Base-by-base conservation (phyloP, 208 protist species). In the Trypanosoma brucei region DNA sequence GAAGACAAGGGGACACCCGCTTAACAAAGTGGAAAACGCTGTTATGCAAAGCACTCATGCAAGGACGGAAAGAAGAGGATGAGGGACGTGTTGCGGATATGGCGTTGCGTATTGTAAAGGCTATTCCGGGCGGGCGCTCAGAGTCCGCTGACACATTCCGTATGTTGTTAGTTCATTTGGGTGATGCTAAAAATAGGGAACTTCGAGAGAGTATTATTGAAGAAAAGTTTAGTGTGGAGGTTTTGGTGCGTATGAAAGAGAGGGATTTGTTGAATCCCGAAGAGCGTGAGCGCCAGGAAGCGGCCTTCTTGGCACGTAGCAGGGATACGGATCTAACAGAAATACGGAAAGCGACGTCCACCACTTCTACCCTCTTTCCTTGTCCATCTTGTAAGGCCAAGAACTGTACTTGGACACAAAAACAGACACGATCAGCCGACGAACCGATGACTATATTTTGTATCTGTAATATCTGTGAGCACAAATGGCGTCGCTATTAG, bases 401-500 rank as follows among this genome's bases (percentile, higher is more conserved):
- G 7, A 72, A 91, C 51, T 97, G 95, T 38, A 92, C 84, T 51
- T 99, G 88, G 83, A 82, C 79, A 52, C 89, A 99, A 71, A 83
- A 96, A 77, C 98, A 99, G 75, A 99, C 94, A 8, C 90, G 98
- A 55, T 98, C 92, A 3, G 97, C 85, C 1, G 97, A 99, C 91
- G 98, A 99, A 77, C 98, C 98, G 13, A 98, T 98, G 91, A 99
- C 97, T 11, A 88, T 92, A 1, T 99, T 99, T 67, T 97, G 96
- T 62, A 78, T 78, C 30, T 99, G 97, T 74, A 88, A 91, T 59
- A 70, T 86, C 53, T 99, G 97, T 71, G 81, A 81, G 4, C 75
- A 82, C 33, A 75, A 77, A 50, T 95, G 86, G 86, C 80, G 75
- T 33, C 64, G 76, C 31, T 89, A 83, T 49, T 92, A 67, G 82